Evolutionary conservation across 1,284 basidiomycete genomes (phyloP), one percentile per base, ranked within the genome.

Genomic region (Erythrobasidium hasegawianum): DNA sequence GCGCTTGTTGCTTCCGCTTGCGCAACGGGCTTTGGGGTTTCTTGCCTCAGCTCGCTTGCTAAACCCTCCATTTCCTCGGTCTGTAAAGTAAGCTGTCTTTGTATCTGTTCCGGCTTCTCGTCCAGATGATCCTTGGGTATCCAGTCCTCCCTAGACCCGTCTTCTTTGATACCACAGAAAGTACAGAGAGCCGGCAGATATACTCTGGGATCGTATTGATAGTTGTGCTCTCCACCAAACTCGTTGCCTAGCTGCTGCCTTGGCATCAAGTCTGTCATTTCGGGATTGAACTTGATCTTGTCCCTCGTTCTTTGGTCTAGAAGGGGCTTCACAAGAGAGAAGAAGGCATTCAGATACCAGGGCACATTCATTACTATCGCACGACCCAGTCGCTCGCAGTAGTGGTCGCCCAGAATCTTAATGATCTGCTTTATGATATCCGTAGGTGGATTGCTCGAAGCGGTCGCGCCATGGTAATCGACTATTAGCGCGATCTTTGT

Each of bases 251-350:
- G 84, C 71, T 94, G 90, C 13, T 84, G 82, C 4, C 78, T 78
- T 1, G 88, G 86, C 24, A 94, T 83, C 45, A 92, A 84, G 64
- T 89, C 87, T 22, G 82, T 77, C 11, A 94, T 81, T 71, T 88
- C 82, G 5, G 89, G 89, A 75, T 95, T 93, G 78, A 95, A 94
- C 33, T 86, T 85, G 84, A 91, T 89, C 84, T 95, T 95, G 72
- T 91, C 89, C 59, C 88, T 83, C 0, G 92, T 95, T 49, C 92
- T 84, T 4, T 91, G 91, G 76, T 95, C 92, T 67, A 96, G 78
- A 80, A 95, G 92, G 0, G 91, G 90, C 7, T 85, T 80, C 71
- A 96, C 87, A 41, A 87, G 88, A 70, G 87, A 87, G 79, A 91
- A 94, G 81, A 92, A 92, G 43, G 59, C 29, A n/a, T 57, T 65